Conservation (phyloP, 805 yeast genomes). For the Wickerhamiella alocasiicola region DNA sequence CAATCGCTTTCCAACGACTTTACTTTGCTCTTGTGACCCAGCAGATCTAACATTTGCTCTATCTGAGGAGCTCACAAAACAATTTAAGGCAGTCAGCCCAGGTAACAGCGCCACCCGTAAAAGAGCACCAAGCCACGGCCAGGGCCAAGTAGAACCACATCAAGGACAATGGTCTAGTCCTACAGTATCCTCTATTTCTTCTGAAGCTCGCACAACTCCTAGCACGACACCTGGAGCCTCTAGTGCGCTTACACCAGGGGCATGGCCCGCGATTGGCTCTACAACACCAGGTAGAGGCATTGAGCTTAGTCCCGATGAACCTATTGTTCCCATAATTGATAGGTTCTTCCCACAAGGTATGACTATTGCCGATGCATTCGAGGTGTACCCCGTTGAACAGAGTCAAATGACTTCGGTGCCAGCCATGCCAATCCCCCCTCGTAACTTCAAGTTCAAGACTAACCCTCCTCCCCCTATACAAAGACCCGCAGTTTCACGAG, state of each 20-base stretch:
- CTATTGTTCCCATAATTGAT: constrained; percentile 47
- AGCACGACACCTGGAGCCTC: neutral
- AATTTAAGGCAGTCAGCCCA: neutral
- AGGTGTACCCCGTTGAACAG: constrained; percentile 32
- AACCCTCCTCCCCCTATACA: constrained; percentile 5
- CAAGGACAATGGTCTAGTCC: neutral
- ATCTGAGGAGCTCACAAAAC: constrained; percentile 10
- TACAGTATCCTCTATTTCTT: neutral
- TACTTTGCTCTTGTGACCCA: constrained; percentile 52
- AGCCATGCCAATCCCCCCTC: constrained; percentile 6
- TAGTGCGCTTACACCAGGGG: no score
- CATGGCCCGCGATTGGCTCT: neutral
- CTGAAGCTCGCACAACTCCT: neutral
- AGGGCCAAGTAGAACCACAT: neutral
- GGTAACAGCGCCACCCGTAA: neutral
- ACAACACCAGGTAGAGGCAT: constrained; percentile 2
- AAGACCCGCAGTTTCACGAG: constrained; percentile 1
- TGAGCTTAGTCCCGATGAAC: constrained; percentile 43
- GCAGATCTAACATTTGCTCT: constrained; percentile 38
- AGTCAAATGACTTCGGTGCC: constrained; percentile 3
- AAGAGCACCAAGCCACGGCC: neutral
- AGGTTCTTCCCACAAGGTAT: constrained; percentile 54
- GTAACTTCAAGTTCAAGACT: constrained; percentile 5
- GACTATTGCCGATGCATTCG: constrained; percentile 50
- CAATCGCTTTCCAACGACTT: constrained; percentile 52